Evolutionary conservation across 2,329 filamentous ascomycete species (phyloP), one percentile per base, ranked within the genome.

Genomic region (Cladosporium sp.): DNA sequence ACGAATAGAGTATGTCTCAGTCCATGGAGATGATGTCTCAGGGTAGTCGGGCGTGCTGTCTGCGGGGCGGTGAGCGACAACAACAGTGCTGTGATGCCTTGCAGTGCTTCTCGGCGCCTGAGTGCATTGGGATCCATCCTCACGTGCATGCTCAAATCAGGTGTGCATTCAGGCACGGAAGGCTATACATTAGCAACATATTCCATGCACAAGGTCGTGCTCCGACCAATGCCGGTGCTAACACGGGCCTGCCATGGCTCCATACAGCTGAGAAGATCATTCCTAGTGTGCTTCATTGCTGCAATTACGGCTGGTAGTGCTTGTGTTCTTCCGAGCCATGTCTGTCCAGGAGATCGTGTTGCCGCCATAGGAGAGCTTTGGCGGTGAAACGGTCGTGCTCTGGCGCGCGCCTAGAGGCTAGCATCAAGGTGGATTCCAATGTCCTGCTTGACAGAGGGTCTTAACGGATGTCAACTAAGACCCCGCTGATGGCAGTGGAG

Each of bases 21-120:
- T 12, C 20, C 24, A n/a, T 55, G 52, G 52, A 55, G 52, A 55
- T 55, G 52, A 55, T 40, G 52, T 55, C 40, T 55, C 40, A 20
- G 24, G 40, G 32, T 12, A n/a, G 32, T 19, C 32, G 28, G 47
- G 40, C 20, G 28, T n/a, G 19, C 32, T 22, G 47, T 36, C 40
- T 32, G 32, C 32, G 52, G 52, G 52, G 52, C 52, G 52, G 52
- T 55, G 52, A 55, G 40, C 35, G 32, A 40, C 34, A 47, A n/a
- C 22, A 40, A 25, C 17, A 53, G 17, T 48, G 25, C 45, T n/a
- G 17, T 4, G 13, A 13, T 32, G 25, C 37, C 50, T 42, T 19
- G 37, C 34, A 52, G 35, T 24, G 24, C 49, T 40, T 17, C 49
- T 37, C 13, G 28, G 10, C 25, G 28, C 20, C 35, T n/a, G 13